phyloP scores from a whole-genome alignment of 257 asterid genomes.

The Ocimum tenuiflorum region DNA sequence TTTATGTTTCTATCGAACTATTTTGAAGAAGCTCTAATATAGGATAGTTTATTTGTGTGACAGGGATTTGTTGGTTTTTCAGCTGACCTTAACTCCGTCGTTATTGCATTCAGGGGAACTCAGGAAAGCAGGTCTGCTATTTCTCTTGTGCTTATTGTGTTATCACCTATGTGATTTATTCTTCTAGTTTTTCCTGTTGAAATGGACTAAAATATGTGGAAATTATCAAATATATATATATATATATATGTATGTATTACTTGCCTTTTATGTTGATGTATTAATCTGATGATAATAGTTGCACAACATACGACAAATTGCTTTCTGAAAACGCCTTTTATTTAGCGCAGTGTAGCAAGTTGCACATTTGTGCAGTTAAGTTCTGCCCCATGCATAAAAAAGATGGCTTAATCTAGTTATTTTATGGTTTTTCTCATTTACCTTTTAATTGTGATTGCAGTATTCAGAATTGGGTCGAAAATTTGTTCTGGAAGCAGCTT shows the following conservation, averaged over 20 bases:
- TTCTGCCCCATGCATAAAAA: too few relatives aligned
- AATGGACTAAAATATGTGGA: background rate
- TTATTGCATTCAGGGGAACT: constrained; percentile 95
- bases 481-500: constrained; percentile 95
- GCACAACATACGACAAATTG: too few relatives aligned
- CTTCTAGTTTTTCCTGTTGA: constrained; percentile 12
- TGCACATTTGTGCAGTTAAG: too few relatives aligned
- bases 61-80: constrained; percentile 96
- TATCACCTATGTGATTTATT: constrained; percentile 5
- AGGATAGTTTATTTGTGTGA: constrained; percentile 10
- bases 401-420: too few relatives aligned
- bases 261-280: too few relatives aligned
- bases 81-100: constrained; percentile 63
- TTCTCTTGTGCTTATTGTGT: constrained; percentile 15
- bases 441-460: constrained; percentile 38
- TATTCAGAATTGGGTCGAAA: constrained; percentile 90
- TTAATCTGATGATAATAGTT: too few relatives aligned
- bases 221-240: too few relatives aligned
- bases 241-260: too few relatives aligned
- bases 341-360: too few relatives aligned
- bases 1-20: constrained; percentile 1
- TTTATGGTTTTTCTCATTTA: background rate
- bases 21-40: background rate
- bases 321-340: too few relatives aligned
- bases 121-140: constrained; percentile 67